A percentile compares a stretch with the other conserved stretches of the same genome.
Conservation (phyloP, 768 basidiomycete genomes). For the Phanerodontia chrysosporium region DNA sequence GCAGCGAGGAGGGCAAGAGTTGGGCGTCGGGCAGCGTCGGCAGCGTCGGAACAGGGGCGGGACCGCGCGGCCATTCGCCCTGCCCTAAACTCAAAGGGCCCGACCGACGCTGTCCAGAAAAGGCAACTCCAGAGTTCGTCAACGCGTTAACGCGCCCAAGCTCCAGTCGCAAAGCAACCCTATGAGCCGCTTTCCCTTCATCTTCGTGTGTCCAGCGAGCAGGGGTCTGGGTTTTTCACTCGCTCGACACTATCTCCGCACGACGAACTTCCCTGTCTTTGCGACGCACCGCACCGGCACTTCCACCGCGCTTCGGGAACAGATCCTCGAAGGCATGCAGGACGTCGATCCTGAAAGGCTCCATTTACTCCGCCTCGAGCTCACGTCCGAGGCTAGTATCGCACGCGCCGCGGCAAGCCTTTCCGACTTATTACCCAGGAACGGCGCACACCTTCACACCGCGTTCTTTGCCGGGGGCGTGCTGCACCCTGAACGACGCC, state of each 20-base stretch:
- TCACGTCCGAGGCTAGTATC: constrained; percentile 49
- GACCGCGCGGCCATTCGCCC: not conserved
- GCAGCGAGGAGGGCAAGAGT: not conserved
- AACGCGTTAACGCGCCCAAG: not conserved
- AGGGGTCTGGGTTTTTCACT: constrained; percentile 54
- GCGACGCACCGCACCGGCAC: constrained; percentile 46
- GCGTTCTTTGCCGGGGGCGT: constrained; percentile 55
- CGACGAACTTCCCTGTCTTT: constrained; percentile 48
- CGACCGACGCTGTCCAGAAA: not conserved
- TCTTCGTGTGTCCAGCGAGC: constrained; percentile 51
- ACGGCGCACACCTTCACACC: constrained; percentile 42
- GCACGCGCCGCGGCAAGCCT: constrained; percentile 42
- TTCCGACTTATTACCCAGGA: constrained; percentile 16
- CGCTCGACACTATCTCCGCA: constrained; percentile 47
- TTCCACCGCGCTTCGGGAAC: constrained; percentile 32
- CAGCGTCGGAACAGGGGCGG: not conserved
- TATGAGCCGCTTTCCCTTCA: constrained; percentile 33
- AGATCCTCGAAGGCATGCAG: constrained; percentile 39
- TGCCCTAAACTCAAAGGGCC: not conserved
- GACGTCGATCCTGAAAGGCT: constrained; percentile 43
- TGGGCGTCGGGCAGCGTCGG: not conserved
- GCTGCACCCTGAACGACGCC: constrained; percentile 51
- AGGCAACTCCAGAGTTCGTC: not conserved
- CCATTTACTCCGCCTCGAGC: constrained; percentile 44
- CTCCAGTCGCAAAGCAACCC: not conserved